These are phyloP conservation scores for Cinnamomum micranthum DNA, from an alignment of 164 flowering plant genomes.

Conservation along the genomic window DNA sequence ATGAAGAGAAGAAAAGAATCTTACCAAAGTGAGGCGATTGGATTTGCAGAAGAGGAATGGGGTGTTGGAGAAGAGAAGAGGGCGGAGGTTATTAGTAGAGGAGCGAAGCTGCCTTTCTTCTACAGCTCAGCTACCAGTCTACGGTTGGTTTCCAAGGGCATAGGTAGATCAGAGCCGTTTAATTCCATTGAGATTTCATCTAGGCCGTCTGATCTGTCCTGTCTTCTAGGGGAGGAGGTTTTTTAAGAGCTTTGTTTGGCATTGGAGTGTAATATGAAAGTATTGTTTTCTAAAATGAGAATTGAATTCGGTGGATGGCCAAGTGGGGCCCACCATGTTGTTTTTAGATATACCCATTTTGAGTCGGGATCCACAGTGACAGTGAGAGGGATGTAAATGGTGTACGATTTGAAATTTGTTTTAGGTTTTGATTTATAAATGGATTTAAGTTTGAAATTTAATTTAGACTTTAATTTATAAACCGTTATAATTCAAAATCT, in stretches of 20 bases:
- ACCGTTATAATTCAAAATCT: too few relatives aligned
- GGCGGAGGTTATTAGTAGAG: background rate
- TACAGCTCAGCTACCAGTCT: background rate
- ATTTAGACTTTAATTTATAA: too few relatives aligned
- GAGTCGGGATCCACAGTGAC: too few relatives aligned
- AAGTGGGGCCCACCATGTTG: too few relatives aligned
- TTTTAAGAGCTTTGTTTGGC: too few relatives aligned
- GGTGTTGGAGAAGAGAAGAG: background rate
- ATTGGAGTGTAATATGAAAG: background rate
- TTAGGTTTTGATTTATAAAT: too few relatives aligned
- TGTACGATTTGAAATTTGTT: too few relatives aligned
- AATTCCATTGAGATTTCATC: background rate
- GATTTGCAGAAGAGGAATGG: background rate
- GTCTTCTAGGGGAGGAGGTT: background rate
- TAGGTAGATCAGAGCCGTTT: background rate
- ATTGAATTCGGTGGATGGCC: too few relatives aligned
- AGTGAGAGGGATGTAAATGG: too few relatives aligned
- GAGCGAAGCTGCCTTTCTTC: background rate
- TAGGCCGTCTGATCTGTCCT: background rate
- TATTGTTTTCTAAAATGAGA: background rate
- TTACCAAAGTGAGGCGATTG: background rate
- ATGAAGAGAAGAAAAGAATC: background rate
- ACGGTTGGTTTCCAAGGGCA: background rate
- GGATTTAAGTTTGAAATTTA: too few relatives aligned
- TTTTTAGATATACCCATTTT: too few relatives aligned